phyloP scores from a whole-genome alignment of 228 moss, liverwort and hornwort species.

The Sphagnum fallax region DNA sequence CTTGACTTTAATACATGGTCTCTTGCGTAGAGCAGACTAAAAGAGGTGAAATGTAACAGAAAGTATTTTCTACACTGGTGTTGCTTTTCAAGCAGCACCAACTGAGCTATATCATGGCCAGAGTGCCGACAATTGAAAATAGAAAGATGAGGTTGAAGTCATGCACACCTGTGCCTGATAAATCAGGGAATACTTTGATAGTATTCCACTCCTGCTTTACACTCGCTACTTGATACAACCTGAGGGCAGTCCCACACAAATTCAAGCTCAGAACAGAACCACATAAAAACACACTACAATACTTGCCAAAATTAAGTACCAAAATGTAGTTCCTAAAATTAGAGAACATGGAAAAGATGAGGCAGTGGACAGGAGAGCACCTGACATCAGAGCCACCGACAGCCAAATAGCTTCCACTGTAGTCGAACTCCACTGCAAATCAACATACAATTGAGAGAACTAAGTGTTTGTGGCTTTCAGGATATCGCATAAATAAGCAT shows the following conservation, averaged over 20 bases:
- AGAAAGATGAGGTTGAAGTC: not conserved
- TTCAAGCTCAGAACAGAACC: not conserved
- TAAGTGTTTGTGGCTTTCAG: too few species aligned
- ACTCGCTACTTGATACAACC: conserved; percentile 92
- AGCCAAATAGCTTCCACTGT: conserved; percentile 94
- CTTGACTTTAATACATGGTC: too few species aligned
- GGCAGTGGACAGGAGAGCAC: conserved; percentile 13
- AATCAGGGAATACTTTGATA: conserved; percentile 89
- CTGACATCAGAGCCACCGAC: conserved; percentile 96
- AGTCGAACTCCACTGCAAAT: conserved; percentile 91
- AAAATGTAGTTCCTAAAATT: not conserved
- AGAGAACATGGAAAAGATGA: not conserved
- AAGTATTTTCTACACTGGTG: too few species aligned
- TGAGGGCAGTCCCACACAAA: conserved; percentile 15
- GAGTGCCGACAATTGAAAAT: too few species aligned
- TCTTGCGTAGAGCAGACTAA: too few species aligned
- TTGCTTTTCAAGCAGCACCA: too few species aligned
- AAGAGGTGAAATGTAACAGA: too few species aligned
- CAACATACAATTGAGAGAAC: not conserved
- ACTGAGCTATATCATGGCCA: too few species aligned
- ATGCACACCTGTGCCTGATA: conserved; percentile 83
- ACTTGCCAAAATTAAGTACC: too few species aligned
- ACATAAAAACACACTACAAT: not conserved
- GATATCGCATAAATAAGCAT: too few species aligned
- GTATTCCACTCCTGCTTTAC: conserved; percentile 99